A percentile compares a stretch with the other conserved stretches of the same genome.
These are phyloP conservation scores for Pilaira anomala DNA, from an alignment of 192 early-diverging fungal genomes.

Conservation along the genomic window DNA sequence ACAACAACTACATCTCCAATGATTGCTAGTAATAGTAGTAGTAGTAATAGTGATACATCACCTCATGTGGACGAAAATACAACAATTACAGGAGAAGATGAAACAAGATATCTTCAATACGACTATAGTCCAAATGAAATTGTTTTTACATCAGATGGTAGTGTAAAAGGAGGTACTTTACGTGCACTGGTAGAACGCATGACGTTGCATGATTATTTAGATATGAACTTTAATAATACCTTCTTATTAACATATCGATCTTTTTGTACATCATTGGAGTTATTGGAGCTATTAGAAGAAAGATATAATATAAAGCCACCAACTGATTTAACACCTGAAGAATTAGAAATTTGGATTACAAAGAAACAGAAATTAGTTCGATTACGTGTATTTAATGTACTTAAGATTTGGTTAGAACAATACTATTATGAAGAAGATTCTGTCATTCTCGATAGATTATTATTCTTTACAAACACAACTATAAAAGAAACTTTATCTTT, in stretches of 20 bases:
- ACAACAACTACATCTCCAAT: background rate
- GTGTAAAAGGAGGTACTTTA: slow-evolving; percentile 89
- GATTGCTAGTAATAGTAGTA: background rate
- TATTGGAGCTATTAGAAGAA: slow-evolving; percentile 69
- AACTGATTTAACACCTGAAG: slow-evolving; percentile 50
- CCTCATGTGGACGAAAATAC: too few relatives aligned
- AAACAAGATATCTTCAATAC: slow-evolving; percentile 46
- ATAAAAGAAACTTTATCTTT: slow-evolving; percentile 73
- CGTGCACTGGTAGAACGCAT: slow-evolving; percentile 82
- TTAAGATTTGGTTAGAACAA: slow-evolving; percentile 96
- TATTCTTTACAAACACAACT: slow-evolving; percentile 62
- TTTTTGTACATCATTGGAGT: slow-evolving; percentile 76
- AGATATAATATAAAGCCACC: slow-evolving; percentile 83
- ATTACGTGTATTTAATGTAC: slow-evolving; percentile 87
- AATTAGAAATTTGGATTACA: slow-evolving; percentile 78
- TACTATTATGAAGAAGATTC: slow-evolving; percentile 80
- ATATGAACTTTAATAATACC: slow-evolving; percentile 78
- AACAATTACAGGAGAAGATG: background rate
- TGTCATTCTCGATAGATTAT: slow-evolving; percentile 63
- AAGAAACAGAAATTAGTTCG: slow-evolving; percentile 87
- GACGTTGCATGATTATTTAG: slow-evolving; percentile 82
- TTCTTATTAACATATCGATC: slow-evolving; percentile 96
- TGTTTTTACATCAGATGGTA: slow-evolving; percentile 80
- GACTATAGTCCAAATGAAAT: slow-evolving; percentile 75
- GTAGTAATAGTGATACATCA: too few relatives aligned